Percentiles rank a stretch among this genome's conserved stretches.
Evolutionary conservation across 2,329 filamentous ascomycete species (phyloP).

Genomic region (Penicillium sp.): DNA sequence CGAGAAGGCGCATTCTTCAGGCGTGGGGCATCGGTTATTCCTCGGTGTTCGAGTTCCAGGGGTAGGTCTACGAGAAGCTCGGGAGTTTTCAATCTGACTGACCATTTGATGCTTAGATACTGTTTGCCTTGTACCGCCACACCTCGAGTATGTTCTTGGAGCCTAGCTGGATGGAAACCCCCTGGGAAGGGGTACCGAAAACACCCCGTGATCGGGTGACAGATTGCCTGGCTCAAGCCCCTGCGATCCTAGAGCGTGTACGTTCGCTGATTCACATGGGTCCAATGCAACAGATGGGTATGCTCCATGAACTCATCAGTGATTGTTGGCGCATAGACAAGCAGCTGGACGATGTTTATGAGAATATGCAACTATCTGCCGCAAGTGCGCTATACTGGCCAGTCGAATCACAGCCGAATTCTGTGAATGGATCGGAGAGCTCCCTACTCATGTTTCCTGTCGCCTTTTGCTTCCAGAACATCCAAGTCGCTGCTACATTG

Average conservation of each 20-base stretch:
- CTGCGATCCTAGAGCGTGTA: constrained; percentile 24
- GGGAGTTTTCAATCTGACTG: neutral
- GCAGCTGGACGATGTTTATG: neutral
- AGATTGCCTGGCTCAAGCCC: constrained; percentile 32
- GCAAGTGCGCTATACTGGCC: neutral
- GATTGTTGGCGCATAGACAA: constrained; percentile 1
- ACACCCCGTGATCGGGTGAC: constrained; percentile 28
- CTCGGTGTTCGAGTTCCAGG: constrained; percentile 27
- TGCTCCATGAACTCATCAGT: neutral
- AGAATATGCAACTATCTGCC: neutral
- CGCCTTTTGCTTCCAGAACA: constrained; percentile 31
- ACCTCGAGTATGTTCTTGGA: constrained; percentile 5
- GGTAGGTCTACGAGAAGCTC: neutral
- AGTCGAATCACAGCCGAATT: neutral
- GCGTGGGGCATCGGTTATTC: constrained; percentile 37
- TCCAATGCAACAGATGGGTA: neutral
- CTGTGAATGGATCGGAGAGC: neutral
- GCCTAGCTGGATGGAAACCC: constrained; percentile 32
- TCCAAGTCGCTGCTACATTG: constrained; percentile 24
- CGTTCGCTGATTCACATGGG: constrained; percentile 5
- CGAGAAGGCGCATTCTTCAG: constrained; percentile 32
- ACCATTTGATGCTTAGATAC: neutral
- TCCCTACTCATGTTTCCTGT: constrained; percentile 28
- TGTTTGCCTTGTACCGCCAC: neutral
- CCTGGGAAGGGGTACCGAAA: constrained; percentile 32